phyloP scores from a whole-genome alignment of 352 stramenopile genomes.

The Pythium biforme region DNA sequence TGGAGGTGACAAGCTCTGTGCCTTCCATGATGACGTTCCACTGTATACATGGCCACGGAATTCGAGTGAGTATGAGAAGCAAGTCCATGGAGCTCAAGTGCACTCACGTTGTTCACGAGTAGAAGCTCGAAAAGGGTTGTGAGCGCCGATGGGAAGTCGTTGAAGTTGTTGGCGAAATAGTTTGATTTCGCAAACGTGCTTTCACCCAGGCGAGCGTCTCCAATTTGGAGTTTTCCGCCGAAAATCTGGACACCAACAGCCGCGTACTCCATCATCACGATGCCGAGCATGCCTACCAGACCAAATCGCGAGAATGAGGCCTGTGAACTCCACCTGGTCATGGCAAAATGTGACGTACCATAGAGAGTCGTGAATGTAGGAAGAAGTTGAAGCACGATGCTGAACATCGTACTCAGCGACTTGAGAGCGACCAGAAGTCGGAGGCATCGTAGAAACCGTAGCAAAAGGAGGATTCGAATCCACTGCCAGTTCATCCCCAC shows the following conservation, averaged over 20 bases:
- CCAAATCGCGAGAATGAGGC: not conserved
- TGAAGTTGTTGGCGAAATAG: slow-evolving; percentile 81
- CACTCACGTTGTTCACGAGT: slow-evolving; percentile 71
- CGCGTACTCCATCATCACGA: slow-evolving; percentile 65
- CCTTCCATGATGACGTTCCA: slow-evolving; percentile 77
- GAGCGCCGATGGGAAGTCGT: slow-evolving; percentile 59
- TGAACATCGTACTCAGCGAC: slow-evolving; percentile 52
- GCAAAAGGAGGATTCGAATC: slow-evolving; percentile 53
- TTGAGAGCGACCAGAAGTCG: slow-evolving; percentile 49
- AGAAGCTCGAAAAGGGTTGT: slow-evolving; percentile 72
- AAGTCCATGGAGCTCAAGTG: too few species aligned
- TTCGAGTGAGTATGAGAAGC: not conserved
- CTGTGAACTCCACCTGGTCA: slow-evolving; percentile 3
- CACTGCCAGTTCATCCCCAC: slow-evolving; percentile 43
- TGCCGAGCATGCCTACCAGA: slow-evolving; percentile 43
- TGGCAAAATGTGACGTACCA: slow-evolving; percentile 23
- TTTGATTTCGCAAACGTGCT: slow-evolving; percentile 47
- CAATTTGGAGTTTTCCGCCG: slow-evolving; percentile 47
- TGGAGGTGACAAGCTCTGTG: slow-evolving; percentile 44
- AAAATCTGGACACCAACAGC: slow-evolving; percentile 62
- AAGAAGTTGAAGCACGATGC: slow-evolving; percentile 45
- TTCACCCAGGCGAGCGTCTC: slow-evolving; percentile 31
- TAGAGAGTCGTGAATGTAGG: slow-evolving; percentile 58
- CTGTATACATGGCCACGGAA: slow-evolving; percentile 13
- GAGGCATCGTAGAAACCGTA: slow-evolving; percentile 57